Evolutionary conservation across 2,329 filamentous ascomycete species (phyloP), one percentile per base, ranked within the genome.

Genomic region (Fusarium sambucinum): DNA sequence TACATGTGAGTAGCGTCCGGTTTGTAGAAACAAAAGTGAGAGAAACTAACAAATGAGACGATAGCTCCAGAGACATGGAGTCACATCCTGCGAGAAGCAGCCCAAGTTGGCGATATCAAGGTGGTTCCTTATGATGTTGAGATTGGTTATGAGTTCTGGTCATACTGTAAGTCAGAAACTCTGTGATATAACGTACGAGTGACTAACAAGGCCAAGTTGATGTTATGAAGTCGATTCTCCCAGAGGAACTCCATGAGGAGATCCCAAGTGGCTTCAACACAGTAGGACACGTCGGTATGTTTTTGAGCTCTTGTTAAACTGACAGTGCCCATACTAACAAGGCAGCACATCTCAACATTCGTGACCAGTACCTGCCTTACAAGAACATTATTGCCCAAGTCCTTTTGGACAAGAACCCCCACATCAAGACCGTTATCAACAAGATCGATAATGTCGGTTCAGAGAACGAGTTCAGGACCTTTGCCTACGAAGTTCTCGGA

Each of bases 341-440:
- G 68, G 11, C 57, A 90, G 95, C 94, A 40, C 96, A 99, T 76
- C 83, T 99, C 60, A 99, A 99, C 78, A 89, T 99, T 32, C 89
- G 93, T 51, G 89, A 92, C 21, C 87, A 90, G 68, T 97, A 94
- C 75, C 82, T 93, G 13, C 93, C 92, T 0, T 97, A 96, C 83
- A 97, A 96, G 79, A 79, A 91, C 69, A 78, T 98, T 41, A 94
- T 98, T 50, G 96, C 92, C 0, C 84, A 95, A 74, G 90, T 98
- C 4, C 83, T 99, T 21, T 82, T 93, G 53, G 96, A 98, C 82
- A 99, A 99, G 82, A 97, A 97, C 79, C 86, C 89, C 12, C 82
- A 82, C 45, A 88, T 97, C 63, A 86, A 84, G 62, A 99, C 96
- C 0, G 94, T 99, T 71, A 97, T 99, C 81, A 97, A 97, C 85